Conservation (phyloP, 2,329 filamentous ascomycete genomes). For the Rhynchosporium graminicola region DNA sequence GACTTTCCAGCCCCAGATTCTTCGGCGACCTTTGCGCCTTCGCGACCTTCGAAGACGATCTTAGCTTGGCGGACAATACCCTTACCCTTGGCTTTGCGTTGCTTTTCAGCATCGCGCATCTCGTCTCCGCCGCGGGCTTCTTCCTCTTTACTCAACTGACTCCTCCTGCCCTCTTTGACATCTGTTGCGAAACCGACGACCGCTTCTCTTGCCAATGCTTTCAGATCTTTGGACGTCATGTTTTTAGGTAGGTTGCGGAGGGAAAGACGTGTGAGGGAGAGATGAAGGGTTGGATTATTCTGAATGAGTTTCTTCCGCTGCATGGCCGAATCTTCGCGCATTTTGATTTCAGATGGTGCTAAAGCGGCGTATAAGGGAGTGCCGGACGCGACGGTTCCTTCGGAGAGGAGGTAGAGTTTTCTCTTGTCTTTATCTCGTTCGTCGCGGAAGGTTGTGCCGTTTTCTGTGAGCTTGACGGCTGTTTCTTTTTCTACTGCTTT, state of each 20-base stretch:
- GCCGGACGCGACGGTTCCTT: conserved; percentile 78
- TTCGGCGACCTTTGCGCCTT: conserved; percentile 82
- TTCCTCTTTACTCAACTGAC: conserved; percentile 88
- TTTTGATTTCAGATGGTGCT: conserved; percentile 75
- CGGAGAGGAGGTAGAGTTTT: conserved; percentile 80
- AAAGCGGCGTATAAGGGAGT: conserved; percentile 77
- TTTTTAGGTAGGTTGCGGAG: conserved; percentile 87
- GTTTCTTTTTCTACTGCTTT: conserved; percentile 83
- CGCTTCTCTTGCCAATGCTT: conserved; percentile 87
- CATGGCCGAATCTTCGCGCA: conserved; percentile 82
- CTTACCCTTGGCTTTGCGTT: conserved; percentile 79
- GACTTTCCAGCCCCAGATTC: conserved; percentile 76
- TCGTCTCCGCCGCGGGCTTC: conserved; percentile 75
- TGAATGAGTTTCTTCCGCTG: conserved; percentile 91
- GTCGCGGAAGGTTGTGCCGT: conserved; percentile 62
- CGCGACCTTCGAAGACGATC: conserved; percentile 85
- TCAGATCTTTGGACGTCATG: conserved; percentile 83
- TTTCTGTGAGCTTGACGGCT: conserved; percentile 73
- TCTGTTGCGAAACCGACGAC: conserved; percentile 92
- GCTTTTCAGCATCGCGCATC: conserved; percentile 77
- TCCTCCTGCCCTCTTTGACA: conserved; percentile 74
- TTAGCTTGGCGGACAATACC: conserved; percentile 91
- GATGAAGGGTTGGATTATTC: conserved; percentile 82
- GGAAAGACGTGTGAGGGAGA: conserved; percentile 87
- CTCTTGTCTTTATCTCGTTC: conserved; percentile 83